phyloP scores from a whole-genome alignment of 75 land plant genomes.

The Cryptomeria japonica region DNA sequence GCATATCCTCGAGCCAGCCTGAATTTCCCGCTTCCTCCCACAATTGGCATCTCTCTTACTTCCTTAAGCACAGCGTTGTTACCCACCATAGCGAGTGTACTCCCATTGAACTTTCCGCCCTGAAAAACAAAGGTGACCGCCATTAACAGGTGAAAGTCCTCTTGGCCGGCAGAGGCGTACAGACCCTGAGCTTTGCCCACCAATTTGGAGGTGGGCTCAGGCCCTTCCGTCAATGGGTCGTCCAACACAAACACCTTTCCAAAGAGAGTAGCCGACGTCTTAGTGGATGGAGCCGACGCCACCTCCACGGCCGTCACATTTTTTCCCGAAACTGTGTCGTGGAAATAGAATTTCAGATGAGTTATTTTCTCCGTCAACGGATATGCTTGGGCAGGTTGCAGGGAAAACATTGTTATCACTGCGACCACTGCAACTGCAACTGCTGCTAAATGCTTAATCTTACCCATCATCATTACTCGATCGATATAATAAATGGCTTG shows the following conservation, averaged over 20 bases:
- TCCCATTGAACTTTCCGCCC: constrained; percentile 22
- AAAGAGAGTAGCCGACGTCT: constrained; percentile 1
- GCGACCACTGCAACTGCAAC: neutral
- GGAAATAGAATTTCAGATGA: constrained; percentile 28
- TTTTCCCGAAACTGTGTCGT: constrained; percentile 18
- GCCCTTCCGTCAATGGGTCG: constrained; percentile 34
- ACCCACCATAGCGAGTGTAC: constrained; percentile 29
- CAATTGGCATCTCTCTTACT: constrained; percentile 41
- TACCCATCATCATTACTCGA: neutral
- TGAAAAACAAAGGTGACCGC: constrained; percentile 13
- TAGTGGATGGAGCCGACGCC: neutral
- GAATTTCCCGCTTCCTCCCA: constrained; percentile 43
- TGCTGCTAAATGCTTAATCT: neutral
- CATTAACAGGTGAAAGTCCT: constrained; percentile 18
- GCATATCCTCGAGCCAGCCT: constrained; percentile 42
- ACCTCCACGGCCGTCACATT: constrained; percentile 16
- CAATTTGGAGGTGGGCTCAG: constrained; percentile 18
- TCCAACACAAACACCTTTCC: constrained; percentile 28
- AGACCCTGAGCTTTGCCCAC: constrained; percentile 43
- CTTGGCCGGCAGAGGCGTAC: constrained; percentile 10
- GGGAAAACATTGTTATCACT: neutral
- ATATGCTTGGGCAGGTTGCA: neutral
- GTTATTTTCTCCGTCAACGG: constrained; percentile 14
- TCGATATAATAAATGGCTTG: no score
- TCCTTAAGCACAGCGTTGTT: constrained; percentile 9